Percentiles rank a stretch among this genome's conserved stretches.
These are phyloP conservation scores for Theobroma grandiflorum DNA, from an alignment of 441 rosid species.

Conservation along the genomic window DNA sequence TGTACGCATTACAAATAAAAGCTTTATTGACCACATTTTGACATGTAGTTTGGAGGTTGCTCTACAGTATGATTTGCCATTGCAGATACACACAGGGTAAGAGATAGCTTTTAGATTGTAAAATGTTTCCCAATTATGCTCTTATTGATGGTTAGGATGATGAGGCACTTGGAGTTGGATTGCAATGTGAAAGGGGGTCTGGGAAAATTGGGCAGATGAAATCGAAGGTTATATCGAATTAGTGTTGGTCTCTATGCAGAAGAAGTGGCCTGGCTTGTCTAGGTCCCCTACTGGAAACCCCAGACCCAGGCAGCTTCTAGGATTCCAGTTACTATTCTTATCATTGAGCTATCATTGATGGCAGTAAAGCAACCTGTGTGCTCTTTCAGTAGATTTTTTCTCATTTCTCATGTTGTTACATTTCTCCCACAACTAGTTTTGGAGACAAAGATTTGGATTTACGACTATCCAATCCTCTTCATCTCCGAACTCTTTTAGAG, in stretches of 20 bases:
- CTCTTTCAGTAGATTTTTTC: conserved; percentile 7
- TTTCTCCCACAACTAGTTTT: conserved; percentile 55
- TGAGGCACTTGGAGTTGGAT: conserved; percentile 1
- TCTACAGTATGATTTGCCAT: conserved; percentile 66
- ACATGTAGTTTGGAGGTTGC: conserved; percentile 72
- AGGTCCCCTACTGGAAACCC: conserved; percentile 16
- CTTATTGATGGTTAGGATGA: conserved; percentile 19
- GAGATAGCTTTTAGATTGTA: conserved; percentile 25
- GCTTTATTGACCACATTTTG: conserved; percentile 81
- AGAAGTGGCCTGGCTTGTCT: conserved; percentile 18
- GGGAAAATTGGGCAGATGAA: neutral
- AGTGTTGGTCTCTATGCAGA: neutral
- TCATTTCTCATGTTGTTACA: conserved; percentile 17
- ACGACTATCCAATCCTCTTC: conserved; percentile 88
- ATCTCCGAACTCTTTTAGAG: conserved; percentile 78
- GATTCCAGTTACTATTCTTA: conserved; percentile 27
- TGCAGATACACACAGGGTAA: conserved; percentile 99
- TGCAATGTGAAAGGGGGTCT: neutral
- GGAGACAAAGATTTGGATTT: conserved; percentile 97
- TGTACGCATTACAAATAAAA: conserved; percentile 66
- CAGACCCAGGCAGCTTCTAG: neutral
- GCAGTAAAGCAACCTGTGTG: neutral
- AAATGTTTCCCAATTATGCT: conserved; percentile 14
- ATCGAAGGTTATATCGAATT: neutral
- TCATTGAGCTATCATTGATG: conserved; percentile 22